A percentile compares a stretch with the other conserved stretches of the same genome.
These are phyloP conservation scores for Dryas drummondii DNA, from an alignment of 306 rosid species.

Conservation along the genomic window DNA sequence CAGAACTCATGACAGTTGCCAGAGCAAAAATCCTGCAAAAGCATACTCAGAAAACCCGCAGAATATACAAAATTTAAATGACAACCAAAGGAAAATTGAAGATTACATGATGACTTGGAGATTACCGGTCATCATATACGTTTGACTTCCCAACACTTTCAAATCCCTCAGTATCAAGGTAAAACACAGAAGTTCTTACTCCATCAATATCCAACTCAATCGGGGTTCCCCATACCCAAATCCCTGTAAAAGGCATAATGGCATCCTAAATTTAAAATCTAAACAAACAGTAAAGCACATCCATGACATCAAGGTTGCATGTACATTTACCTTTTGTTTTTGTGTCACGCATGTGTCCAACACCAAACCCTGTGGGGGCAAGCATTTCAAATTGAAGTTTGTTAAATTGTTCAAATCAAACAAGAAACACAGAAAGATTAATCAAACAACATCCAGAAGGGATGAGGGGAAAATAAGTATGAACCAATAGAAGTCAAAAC, in stretches of 20 bases:
- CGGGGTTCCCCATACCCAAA: conserved; percentile 98
- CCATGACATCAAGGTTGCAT: conserved; percentile 31
- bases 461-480: conserved; percentile 10
- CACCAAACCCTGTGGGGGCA: conserved; percentile 78
- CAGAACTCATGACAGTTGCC: conserved; percentile 96
- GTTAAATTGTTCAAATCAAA: conserved; percentile 20
- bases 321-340: conserved; percentile 75
- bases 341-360: conserved; percentile 98
- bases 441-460: conserved; percentile 11
- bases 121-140: conserved; percentile 97
- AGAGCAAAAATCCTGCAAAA: conserved; percentile 85
- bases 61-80: conserved; percentile 10
- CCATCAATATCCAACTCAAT: conserved; percentile 76
- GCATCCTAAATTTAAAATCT: neutral
- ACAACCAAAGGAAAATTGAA: conserved; percentile 13
- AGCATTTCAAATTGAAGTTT: neutral
- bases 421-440: conserved; percentile 13
- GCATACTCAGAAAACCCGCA: conserved; percentile 24
- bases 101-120: conserved; percentile 24
- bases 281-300: conserved; percentile 17
- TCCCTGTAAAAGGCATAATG: conserved; percentile 53
- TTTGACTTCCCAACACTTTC: conserved; percentile 97
- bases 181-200: conserved; percentile 82
- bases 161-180: conserved; percentile 96
- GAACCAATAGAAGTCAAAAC: conserved; percentile 22